Conservation (phyloP, 2,329 filamentous ascomycete species). For the Curvularia lunata region DNA sequence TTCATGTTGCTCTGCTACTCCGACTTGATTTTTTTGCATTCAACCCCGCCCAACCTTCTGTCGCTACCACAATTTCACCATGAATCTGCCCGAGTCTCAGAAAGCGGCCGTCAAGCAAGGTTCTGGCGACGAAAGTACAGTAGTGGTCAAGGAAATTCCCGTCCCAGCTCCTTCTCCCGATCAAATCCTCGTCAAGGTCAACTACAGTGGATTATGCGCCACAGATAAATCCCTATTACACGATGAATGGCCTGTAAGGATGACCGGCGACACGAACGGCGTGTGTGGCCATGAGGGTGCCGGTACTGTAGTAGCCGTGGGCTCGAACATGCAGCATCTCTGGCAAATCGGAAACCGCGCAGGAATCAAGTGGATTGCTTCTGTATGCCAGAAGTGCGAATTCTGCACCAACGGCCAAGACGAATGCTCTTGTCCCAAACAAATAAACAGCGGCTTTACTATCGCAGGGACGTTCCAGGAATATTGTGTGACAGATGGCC, state of each 20-base stretch:
- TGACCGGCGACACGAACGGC: constrained; percentile 42
- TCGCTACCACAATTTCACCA: constrained; percentile 10
- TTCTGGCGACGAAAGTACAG: constrained; percentile 22
- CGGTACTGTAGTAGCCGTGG: constrained; percentile 74
- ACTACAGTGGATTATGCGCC: constrained; percentile 63
- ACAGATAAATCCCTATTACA: constrained; percentile 55
- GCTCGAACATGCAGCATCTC: constrained; percentile 72
- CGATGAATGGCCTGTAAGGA: constrained; percentile 45
- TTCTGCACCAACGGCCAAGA: constrained; percentile 72
- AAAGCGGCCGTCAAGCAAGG: constrained; percentile 48
- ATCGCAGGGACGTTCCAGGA: constrained; percentile 53
- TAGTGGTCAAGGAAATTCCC: constrained; percentile 39
- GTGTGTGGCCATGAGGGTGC: constrained; percentile 79
- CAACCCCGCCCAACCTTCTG: background rate
- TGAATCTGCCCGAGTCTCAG: constrained; percentile 43
- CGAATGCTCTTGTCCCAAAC: constrained; percentile 54
- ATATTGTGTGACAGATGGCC: constrained; percentile 53
- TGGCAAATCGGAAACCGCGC: constrained; percentile 61
- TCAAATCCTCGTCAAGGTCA: constrained; percentile 63
- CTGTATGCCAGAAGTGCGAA: constrained; percentile 78
- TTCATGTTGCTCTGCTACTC: background rate
- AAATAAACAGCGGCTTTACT: constrained; percentile 71
- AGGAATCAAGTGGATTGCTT: constrained; percentile 77
- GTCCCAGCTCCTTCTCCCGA: constrained; percentile 53
- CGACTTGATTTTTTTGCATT: background rate